These are phyloP conservation scores for Phaeosphaeriaceae sp. DNA, from an alignment of 2,329 filamentous ascomycete genomes.

Conservation along the genomic window DNA sequence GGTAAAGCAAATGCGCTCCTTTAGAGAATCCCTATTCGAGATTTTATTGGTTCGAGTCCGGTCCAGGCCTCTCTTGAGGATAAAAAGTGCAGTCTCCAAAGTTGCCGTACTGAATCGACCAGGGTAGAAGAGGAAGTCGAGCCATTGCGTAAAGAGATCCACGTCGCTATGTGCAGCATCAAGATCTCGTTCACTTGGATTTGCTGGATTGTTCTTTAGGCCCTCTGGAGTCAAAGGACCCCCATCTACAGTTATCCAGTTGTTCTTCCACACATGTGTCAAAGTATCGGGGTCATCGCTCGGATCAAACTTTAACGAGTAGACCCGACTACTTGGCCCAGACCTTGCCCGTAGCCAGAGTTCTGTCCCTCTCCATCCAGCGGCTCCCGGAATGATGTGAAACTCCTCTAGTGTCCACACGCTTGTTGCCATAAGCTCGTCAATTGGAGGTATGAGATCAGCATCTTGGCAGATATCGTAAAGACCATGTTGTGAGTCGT, in stretches of 20 bases:
- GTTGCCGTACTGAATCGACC: slow-evolving; percentile 81
- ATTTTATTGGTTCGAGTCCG: slow-evolving; percentile 17
- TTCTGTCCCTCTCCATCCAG: slow-evolving; percentile 49
- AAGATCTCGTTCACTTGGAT: slow-evolving; percentile 44
- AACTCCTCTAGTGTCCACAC: slow-evolving; percentile 60
- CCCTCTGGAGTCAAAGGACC: slow-evolving; percentile 51
- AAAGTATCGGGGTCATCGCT: slow-evolving; percentile 68
- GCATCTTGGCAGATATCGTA: slow-evolving; percentile 72
- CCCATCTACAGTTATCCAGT: slow-evolving; percentile 55
- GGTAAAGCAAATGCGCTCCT: slow-evolving; percentile 77
- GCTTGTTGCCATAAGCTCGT: slow-evolving; percentile 58
- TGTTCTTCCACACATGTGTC: slow-evolving; percentile 68
- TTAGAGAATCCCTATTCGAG: slow-evolving; percentile 61
- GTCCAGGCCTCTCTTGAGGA: slow-evolving; percentile 73
- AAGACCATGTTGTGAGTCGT: slow-evolving; percentile 64
- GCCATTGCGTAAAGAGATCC: slow-evolving; percentile 73
- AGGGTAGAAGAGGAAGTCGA: slow-evolving; percentile 81
- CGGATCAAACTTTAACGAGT: slow-evolving; percentile 77
- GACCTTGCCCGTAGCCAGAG: slow-evolving; percentile 61
- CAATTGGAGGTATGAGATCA: slow-evolving; percentile 67
- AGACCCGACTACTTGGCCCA: slow-evolving; percentile 65
- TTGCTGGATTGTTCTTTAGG: slow-evolving; percentile 47
- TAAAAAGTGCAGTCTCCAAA: slow-evolving; percentile 80
- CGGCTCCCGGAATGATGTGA: slow-evolving; percentile 45
- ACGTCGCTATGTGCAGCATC: slow-evolving; percentile 57